These are phyloP conservation scores for Debaryomyces sp. DNA, from an alignment of 1,139 yeast species.

Conservation along the genomic window DNA sequence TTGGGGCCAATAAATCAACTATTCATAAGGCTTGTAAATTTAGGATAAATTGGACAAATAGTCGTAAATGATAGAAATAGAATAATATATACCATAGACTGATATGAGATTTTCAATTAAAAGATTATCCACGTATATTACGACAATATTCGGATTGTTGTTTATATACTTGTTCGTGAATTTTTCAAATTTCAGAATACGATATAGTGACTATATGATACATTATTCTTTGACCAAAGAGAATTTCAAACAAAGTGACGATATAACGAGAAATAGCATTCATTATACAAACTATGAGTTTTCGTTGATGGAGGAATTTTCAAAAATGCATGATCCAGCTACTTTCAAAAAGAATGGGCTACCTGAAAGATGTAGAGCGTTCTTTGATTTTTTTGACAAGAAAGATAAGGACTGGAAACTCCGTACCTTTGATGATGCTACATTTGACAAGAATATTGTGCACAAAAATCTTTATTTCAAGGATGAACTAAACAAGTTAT, in stretches of 20 bases:
- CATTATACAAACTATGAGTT: conserved; percentile 34
- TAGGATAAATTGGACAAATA: neutral
- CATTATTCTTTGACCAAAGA: conserved; percentile 15
- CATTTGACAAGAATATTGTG: conserved; percentile 34
- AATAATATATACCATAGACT: neutral
- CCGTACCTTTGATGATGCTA: conserved; percentile 16
- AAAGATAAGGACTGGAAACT: conserved; percentile 31
- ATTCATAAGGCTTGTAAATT: neutral
- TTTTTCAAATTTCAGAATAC: neutral
- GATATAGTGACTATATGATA: conserved; percentile 3
- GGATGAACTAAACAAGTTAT: conserved; percentile 11
- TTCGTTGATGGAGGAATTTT: conserved; percentile 21
- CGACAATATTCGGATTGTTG: conserved; percentile 7
- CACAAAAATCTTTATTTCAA: conserved; percentile 23
- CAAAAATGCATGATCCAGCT: conserved; percentile 12
- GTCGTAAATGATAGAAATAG: conserved; percentile 5
- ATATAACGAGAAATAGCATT: conserved; percentile 20
- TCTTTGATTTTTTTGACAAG: conserved; percentile 27
- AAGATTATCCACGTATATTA: conserved; percentile 10
- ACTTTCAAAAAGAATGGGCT: conserved; percentile 13
- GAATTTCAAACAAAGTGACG: conserved; percentile 19
- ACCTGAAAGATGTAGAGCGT: conserved; percentile 22
- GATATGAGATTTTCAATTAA: conserved; percentile 21
- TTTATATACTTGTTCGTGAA: conserved; percentile 8
- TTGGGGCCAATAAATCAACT: neutral